phyloP scores from a whole-genome alignment of 345 rosid species.

The Stellera chamaejasme region DNA sequence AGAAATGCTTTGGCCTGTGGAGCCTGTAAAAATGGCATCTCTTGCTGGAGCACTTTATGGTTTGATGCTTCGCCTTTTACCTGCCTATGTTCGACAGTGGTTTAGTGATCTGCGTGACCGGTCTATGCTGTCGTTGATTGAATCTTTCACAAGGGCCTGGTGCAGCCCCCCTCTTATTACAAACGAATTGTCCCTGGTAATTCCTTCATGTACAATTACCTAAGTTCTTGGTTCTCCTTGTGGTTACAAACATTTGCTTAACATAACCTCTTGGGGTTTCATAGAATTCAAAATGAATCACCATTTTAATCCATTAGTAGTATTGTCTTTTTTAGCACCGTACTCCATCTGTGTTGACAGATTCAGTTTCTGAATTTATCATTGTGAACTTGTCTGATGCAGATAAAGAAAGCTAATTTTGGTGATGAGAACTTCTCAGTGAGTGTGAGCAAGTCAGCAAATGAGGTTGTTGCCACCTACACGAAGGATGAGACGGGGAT shows the following conservation, averaged over 20 bases:
- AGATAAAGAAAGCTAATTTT: conserved; percentile 84
- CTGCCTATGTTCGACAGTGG: conserved; percentile 95
- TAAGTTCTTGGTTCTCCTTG: neutral
- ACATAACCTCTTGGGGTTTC: too few species aligned
- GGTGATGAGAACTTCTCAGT: conserved; percentile 82
- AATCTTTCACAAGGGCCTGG: conserved; percentile 84
- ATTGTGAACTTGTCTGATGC: conserved; percentile 19
- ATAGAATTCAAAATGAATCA: too few species aligned
- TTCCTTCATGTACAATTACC: conserved; percentile 3
- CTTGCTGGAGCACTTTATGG: conserved; percentile 89
- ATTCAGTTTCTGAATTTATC: too few species aligned
- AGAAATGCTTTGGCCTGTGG: conserved; percentile 82
- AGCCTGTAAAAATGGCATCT: conserved; percentile 51
- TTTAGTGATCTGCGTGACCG: conserved; percentile 84
- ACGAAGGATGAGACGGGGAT: conserved; percentile 92
- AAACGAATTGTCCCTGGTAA: conserved; percentile 85
- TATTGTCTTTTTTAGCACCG: neutral
- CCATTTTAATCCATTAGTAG: neutral
- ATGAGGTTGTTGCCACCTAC: conserved; percentile 92
- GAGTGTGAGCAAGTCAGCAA: conserved; percentile 83
- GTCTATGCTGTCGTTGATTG: conserved; percentile 49
- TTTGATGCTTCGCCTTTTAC: conserved; percentile 78
- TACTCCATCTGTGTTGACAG: neutral
- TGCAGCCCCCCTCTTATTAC: conserved; percentile 82
- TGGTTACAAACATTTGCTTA: too few species aligned